Evolutionary conservation across 495 filamentous ascomycete genomes (phyloP), one percentile per base, ranked within the genome.

Genomic region (Aspergillus baeticus): DNA sequence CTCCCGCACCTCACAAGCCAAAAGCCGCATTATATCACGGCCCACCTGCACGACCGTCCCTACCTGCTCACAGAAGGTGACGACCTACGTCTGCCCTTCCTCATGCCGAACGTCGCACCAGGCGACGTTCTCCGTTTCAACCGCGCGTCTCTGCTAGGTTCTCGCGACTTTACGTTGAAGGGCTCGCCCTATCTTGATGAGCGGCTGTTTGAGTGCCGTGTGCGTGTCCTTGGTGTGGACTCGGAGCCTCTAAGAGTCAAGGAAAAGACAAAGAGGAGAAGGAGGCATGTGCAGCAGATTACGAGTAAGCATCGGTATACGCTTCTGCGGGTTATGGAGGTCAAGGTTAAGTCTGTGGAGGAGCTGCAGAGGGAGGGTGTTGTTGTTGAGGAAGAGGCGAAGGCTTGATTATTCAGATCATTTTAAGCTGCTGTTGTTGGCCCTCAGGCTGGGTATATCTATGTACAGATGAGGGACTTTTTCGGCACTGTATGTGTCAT

Each of bases 21-120:
- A 71, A 79, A 83, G 8, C 77, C 83, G 0, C 91, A 96, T 81
- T 98, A 95, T 81, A 84, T 94, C 56, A 88, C 86, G 22, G 80
- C 88, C 10, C 90, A 94, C 73, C 85, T 98, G 64, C 91, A 98
- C 76, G 87, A 84, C 4, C 80, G 80, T 17, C 91, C 92, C 15
- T 98, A 96, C 81, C 91, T 98, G 5, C 81, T 98, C 58, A 98
- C 91, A 0, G 74, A 72, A 33, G 95, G 94, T 58, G 94, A 98
- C 69, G 81, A 80, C 36, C 61, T 98, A 2, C 90, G 91, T n/a
- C 84, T 98, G 38, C 95, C 94, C n/a, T 98, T 98, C 81, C 83
- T 83, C 60, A 91, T 98, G 88, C 86, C 87, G 22, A 84, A 83
- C 23, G 93, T 95, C 1, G 73, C 80, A 49, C 84, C 91, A 0